A percentile compares a stretch with the other conserved stretches of the same genome.
These are phyloP conservation scores for Huntiella savannae DNA, from an alignment of 2,329 filamentous ascomycete species.

Conservation along the genomic window DNA sequence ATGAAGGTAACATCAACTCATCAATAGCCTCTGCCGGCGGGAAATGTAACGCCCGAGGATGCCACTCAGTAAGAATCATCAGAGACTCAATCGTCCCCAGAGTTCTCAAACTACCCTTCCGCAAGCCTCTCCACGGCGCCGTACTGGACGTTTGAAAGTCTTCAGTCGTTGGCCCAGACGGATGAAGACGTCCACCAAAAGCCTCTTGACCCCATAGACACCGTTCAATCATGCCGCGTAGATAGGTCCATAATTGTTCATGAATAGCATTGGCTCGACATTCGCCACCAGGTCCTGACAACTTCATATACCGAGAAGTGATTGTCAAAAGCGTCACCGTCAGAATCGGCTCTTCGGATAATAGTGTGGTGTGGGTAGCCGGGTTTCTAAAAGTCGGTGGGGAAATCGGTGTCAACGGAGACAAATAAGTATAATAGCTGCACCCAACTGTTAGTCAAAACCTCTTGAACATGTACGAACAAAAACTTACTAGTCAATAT, in stretches of 20 bases:
- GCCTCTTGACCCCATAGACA: conserved; percentile 93
- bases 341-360: conserved; percentile 83
- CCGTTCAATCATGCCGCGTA: conserved; percentile 86
- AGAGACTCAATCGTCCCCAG: conserved; percentile 87
- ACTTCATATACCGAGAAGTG: conserved; percentile 65
- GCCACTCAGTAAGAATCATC: conserved; percentile 91
- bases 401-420: conserved; percentile 82
- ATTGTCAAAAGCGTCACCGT: conserved; percentile 84
- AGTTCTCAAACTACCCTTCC: conserved; percentile 66
- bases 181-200: conserved; percentile 36
- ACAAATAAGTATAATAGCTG: conserved; percentile 79
- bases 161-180: conserved; percentile 30
- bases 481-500: conserved; percentile 64
- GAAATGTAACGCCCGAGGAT: conserved; percentile 84
- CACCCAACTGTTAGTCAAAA: conserved; percentile 8
- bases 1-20: conserved; percentile 45
- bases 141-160: conserved; percentile 46
- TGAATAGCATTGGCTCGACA: conserved; percentile 84
- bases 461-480: background rate
- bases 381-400: conserved; percentile 76
- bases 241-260: conserved; percentile 84
- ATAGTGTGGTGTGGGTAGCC: conserved; percentile 57
- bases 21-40: conserved; percentile 61
- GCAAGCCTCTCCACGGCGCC: conserved; percentile 48
- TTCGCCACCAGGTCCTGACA: conserved; percentile 60